phyloP scores from a whole-genome alignment of 1,139 yeast species.

The Geotrichum macrosporum region DNA sequence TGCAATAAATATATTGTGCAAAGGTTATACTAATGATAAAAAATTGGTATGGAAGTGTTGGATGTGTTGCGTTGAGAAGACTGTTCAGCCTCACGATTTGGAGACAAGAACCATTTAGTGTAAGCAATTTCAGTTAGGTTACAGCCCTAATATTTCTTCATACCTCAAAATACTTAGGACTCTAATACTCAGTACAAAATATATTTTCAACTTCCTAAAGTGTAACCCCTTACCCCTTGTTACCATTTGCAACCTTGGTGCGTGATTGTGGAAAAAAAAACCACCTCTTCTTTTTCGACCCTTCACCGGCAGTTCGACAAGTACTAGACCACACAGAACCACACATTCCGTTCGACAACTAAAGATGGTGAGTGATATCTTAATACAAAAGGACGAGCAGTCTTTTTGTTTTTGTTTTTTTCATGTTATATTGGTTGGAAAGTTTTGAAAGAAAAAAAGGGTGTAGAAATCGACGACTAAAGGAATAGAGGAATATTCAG shows the following conservation, averaged over 20 bases:
- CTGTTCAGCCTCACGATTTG: no score
- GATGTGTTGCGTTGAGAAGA: no score
- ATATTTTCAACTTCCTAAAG: background rate
- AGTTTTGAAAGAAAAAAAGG: background rate
- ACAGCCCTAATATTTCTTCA: background rate
- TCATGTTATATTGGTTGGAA: background rate
- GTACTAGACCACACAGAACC: conserved; percentile 15
- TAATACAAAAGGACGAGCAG: no score
- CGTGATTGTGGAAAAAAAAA: conserved; percentile 1
- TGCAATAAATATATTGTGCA: no score
- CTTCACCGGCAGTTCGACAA: conserved; percentile 19
- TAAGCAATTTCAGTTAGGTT: no score
- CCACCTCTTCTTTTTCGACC: conserved; percentile 5
- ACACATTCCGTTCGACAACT: conserved; percentile 15
- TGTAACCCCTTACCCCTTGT: background rate
- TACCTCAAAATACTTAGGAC: background rate
- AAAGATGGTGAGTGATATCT: conserved; percentile 20
- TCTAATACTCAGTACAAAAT: background rate
- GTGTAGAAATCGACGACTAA: no score
- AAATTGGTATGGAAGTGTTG: no score
- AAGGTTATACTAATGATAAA: no score
- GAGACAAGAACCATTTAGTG: no score
- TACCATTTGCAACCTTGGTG: background rate
- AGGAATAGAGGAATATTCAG: no score
- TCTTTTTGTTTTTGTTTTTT: background rate